Conservation (phyloP, 169 alveolate species). For the Cystoisospora suis region DNA sequence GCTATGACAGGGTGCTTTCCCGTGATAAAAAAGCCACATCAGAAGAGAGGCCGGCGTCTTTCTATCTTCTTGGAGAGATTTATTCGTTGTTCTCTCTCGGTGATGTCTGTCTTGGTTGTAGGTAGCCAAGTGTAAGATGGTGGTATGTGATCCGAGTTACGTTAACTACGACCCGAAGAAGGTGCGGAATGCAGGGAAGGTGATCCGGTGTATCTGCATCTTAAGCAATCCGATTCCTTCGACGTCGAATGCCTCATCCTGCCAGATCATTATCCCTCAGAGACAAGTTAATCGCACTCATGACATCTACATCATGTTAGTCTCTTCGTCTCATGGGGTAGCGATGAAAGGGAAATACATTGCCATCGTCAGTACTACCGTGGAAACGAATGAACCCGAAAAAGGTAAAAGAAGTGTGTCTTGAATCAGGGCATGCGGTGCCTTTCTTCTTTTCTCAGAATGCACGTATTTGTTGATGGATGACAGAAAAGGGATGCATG, state of each 20-base stretch:
- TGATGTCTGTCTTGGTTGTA: neutral
- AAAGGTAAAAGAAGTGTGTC: no score
- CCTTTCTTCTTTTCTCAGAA: no score
- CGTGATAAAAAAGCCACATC: no score
- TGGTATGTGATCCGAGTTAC: slow-evolving; percentile 93
- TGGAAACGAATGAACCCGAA: slow-evolving; percentile 94
- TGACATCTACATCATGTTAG: slow-evolving; percentile 93
- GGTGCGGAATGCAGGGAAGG: slow-evolving; percentile 82
- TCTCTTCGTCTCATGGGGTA: slow-evolving; percentile 85
- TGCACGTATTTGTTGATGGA: no score
- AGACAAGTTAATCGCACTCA: slow-evolving; percentile 91
- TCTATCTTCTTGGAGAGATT: neutral
- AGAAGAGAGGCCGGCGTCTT: no score
- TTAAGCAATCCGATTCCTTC: slow-evolving; percentile 94
- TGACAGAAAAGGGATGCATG: no score
- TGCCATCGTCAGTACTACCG: slow-evolving; percentile 95
- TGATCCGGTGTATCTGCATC: slow-evolving; percentile 93
- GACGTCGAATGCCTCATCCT: slow-evolving; percentile 92
- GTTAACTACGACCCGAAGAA: slow-evolving; percentile 50
- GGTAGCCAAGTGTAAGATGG: slow-evolving; percentile 83
- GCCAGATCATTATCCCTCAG: slow-evolving; percentile 95
- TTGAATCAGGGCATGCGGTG: no score
- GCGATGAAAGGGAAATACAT: slow-evolving; percentile 76
- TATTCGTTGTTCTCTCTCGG: neutral
- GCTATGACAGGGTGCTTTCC: no score